Evolutionary conservation across 768 basidiomycete species (phyloP).

Genomic region (Lentinula sp.): DNA sequence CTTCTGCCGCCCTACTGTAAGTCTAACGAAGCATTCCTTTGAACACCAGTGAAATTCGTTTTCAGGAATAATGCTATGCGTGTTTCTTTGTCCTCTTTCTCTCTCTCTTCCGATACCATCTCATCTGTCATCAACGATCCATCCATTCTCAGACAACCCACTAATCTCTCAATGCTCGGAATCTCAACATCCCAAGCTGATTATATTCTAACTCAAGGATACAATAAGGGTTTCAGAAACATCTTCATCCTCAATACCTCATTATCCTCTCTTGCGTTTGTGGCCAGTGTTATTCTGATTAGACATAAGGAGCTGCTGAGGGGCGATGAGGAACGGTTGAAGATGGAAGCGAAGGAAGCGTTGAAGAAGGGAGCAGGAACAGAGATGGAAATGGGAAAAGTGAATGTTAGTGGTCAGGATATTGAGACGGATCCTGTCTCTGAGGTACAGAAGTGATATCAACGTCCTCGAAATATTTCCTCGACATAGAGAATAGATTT

Average conservation of each 20-base stretch:
- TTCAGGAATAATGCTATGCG: conserved; percentile 44
- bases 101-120: conserved; percentile 30
- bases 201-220: conserved; percentile 38
- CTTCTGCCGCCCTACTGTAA: conserved; percentile 54
- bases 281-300: conserved; percentile 53
- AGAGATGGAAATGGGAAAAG: background rate
- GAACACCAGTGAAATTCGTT: background rate
- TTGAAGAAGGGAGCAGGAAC: background rate
- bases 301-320: conserved; percentile 54
- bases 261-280: conserved; percentile 46
- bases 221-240: conserved; percentile 48
- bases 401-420: background rate
- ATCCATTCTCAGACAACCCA: conserved; percentile 25
- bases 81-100: conserved; percentile 29
- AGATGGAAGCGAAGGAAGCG: conserved; percentile 10
- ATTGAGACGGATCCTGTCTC: background rate
- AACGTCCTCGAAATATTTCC: too few relatives aligned
- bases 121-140: conserved; percentile 45
- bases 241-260: conserved; percentile 59
- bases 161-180: conserved; percentile 22
- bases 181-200: background rate
- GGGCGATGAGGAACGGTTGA: conserved; percentile 47
- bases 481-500: too few relatives aligned
- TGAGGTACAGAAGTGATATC: background rate
- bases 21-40: conserved; percentile 1